Percentiles rank a stretch among this genome's conserved stretches.
These are phyloP conservation scores for Anthoceros angustus DNA, from an alignment of 225 moss, liverwort and hornwort species.

Conservation along the genomic window DNA sequence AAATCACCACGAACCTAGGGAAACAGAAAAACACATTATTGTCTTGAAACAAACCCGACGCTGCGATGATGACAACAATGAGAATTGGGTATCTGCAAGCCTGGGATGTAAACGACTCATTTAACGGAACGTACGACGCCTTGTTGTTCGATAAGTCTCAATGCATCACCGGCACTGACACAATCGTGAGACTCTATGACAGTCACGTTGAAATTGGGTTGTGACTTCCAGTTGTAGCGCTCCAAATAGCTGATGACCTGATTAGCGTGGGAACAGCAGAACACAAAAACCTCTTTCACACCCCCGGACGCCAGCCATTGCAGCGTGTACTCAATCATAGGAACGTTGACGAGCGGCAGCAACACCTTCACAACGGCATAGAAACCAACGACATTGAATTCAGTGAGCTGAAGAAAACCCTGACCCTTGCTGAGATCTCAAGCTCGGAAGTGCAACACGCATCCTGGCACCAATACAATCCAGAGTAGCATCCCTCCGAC, in stretches of 20 bases:
- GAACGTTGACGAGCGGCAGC: constrained; percentile 90
- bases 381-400: neutral
- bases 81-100: neutral
- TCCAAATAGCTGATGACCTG: constrained; percentile 68
- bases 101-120: neutral
- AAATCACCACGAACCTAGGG: constrained; percentile 89
- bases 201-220: constrained; percentile 61
- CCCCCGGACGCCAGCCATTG: constrained; percentile 93
- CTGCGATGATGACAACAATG: neutral
- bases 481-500: too few species aligned
- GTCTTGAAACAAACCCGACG: neutral
- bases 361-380: constrained; percentile 41
- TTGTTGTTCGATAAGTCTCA: constrained; percentile 79
- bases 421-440: neutral
- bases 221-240: constrained; percentile 58
- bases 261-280: constrained; percentile 85
- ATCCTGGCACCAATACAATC: too few species aligned
- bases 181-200: constrained; percentile 85
- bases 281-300: constrained; percentile 89
- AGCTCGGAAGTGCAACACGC: neutral
- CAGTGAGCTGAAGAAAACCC: neutral
- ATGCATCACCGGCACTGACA: constrained; percentile 96
- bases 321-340: constrained; percentile 91
- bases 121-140: constrained; percentile 50
- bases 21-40: constrained; percentile 1